Percentiles rank a stretch among this genome's conserved stretches.
phyloP scores from a whole-genome alignment of 2,329 filamentous ascomycete genomes.

The Tolypocladium capitatum region DNA sequence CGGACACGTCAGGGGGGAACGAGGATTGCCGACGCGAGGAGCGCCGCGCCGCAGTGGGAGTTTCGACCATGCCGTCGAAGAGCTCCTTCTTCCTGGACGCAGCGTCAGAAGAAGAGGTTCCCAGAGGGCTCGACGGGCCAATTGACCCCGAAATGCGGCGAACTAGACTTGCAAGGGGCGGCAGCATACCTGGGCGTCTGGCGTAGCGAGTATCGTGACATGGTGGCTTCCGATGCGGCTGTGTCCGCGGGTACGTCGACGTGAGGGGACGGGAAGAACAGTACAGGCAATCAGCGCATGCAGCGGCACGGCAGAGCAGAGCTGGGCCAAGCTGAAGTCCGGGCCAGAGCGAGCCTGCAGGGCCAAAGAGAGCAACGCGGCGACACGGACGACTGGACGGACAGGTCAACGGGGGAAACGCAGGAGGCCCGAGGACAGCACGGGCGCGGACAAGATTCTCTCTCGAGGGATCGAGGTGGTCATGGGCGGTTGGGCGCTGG shows the following conservation, averaged over 20 bases:
- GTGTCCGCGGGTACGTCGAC: not conserved
- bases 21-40: conserved; percentile 37
- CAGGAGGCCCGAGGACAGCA: not conserved
- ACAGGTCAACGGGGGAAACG: not conserved
- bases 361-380: not conserved
- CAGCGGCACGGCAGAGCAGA: not conserved
- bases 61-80: conserved; percentile 49
- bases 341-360: not conserved
- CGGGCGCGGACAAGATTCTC: not conserved
- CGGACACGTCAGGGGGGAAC: conserved; percentile 28
- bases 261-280: not conserved
- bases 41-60: conserved; percentile 27
- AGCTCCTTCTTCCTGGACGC: conserved; percentile 44
- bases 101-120: conserved; percentile 1
- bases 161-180: not conserved
- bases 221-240: conserved; percentile 1
- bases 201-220: conserved; percentile 17
- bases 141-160: not conserved
- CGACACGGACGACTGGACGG: not conserved
- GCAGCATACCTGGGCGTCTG: conserved; percentile 16
- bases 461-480: not conserved
- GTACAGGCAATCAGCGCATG: not conserved
- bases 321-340: not conserved
- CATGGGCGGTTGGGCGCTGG: conserved; percentile 7
- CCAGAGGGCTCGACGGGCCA: not conserved